A percentile compares a stretch with the other conserved stretches of the same genome.
Conservation (phyloP, 768 basidiomycete species). For the Cystoderma amianthinum region DNA sequence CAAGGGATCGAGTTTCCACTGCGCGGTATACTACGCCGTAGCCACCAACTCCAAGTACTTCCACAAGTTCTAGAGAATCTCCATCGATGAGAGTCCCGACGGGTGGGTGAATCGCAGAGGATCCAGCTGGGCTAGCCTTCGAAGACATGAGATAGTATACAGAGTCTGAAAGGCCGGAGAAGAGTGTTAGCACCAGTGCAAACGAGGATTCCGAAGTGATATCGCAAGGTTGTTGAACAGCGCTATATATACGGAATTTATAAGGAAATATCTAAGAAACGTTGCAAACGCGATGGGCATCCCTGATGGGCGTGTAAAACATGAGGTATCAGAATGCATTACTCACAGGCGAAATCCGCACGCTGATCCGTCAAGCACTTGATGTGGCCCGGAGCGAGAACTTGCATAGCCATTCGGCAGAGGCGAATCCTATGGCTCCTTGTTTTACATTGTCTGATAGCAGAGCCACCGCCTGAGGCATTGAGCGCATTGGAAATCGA, state of each 20-base stretch:
- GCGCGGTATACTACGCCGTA: constrained; percentile 97
- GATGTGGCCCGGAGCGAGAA: constrained; percentile 8
- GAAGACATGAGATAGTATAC: constrained; percentile 21
- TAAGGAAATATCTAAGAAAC: constrained; percentile 13
- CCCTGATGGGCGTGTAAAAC: constrained; percentile 59
- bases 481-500: too few relatives aligned
- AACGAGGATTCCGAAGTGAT: constrained; percentile 35
- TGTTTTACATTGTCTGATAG: too few relatives aligned
- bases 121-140: constrained; percentile 24
- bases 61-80: constrained; percentile 79
- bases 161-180: constrained; percentile 10
- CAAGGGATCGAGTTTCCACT: constrained; percentile 51
- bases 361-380: constrained; percentile 28
- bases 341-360: constrained; percentile 33
- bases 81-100: constrained; percentile 86
- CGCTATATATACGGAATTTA: constrained; percentile 14
- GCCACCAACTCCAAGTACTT: constrained; percentile 89
- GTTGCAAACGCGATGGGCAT: constrained; percentile 37
- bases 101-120: constrained; percentile 46
- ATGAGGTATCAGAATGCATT: constrained; percentile 65
- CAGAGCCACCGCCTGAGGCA: too few relatives aligned
- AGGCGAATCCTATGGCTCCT: not conserved
- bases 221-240: constrained; percentile 14
- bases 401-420: constrained; percentile 1
- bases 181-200: constrained; percentile 38